Percentiles rank a stretch among this genome's conserved stretches.
phyloP scores from a whole-genome alignment of 805 yeast genomes.

The Yamadazyma kitorensis region DNA sequence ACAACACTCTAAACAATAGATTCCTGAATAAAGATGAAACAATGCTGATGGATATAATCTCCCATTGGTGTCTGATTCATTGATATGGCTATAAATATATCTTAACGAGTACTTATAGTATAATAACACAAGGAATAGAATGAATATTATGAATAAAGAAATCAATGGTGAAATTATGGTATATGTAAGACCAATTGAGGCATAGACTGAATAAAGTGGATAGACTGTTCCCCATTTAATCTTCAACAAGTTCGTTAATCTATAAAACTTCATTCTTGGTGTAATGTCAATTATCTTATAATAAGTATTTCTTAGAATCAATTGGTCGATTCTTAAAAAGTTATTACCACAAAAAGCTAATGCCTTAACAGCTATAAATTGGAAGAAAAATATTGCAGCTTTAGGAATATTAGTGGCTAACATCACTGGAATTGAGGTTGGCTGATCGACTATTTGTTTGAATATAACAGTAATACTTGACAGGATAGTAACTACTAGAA shows the following conservation, averaged over 20 bases:
- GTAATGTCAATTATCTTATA: conserved; percentile 46
- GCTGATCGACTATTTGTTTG: conserved; percentile 61
- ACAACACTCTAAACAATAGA: conserved; percentile 78
- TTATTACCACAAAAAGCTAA: conserved; percentile 72
- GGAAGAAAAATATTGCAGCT: conserved; percentile 82
- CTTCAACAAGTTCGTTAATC: conserved; percentile 43
- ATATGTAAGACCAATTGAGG: conserved; percentile 75
- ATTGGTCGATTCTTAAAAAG: conserved; percentile 55
- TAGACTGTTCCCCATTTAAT: conserved; percentile 77
- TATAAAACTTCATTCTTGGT: conserved; percentile 54
- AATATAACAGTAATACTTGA: conserved; percentile 68
- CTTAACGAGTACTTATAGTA: conserved; percentile 71
- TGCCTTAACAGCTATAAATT: conserved; percentile 72
- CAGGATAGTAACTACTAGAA: conserved; percentile 80
- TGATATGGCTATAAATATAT: conserved; percentile 50
- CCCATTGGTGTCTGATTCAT: conserved; percentile 66
- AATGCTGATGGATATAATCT: conserved; percentile 70
- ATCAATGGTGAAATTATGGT: conserved; percentile 79
- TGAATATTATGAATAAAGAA: conserved; percentile 58
- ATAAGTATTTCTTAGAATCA: conserved; percentile 39
- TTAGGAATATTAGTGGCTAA: conserved; percentile 80
- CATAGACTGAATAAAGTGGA: conserved; percentile 74
- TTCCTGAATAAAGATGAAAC: conserved; percentile 73
- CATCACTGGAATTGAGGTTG: conserved; percentile 67
- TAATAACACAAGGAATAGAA: conserved; percentile 47